These are phyloP conservation scores for Hypoxylon sp. DNA, from an alignment of 2,329 filamentous ascomycete genomes.

Conservation along the genomic window DNA sequence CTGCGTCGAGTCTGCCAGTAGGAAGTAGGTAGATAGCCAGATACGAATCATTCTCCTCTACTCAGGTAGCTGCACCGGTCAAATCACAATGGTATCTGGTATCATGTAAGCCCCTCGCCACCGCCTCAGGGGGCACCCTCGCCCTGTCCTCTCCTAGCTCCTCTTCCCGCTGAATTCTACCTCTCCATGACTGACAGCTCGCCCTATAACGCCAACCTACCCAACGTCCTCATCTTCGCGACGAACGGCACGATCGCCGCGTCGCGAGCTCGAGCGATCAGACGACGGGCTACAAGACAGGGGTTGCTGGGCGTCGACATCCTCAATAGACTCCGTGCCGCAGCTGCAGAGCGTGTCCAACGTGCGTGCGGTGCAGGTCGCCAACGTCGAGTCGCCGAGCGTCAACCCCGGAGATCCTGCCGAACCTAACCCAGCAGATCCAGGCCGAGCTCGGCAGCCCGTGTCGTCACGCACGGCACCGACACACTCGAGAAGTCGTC, in stretches of 20 bases:
- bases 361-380: conserved; percentile 64
- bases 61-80: neutral
- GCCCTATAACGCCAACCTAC: conserved; percentile 57
- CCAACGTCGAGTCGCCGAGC: conserved; percentile 60
- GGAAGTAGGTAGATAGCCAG: neutral
- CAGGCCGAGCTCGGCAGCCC: conserved; percentile 60
- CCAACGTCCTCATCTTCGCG: conserved; percentile 68
- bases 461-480: conserved; percentile 73
- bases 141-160: conserved; percentile 22
- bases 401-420: conserved; percentile 62
- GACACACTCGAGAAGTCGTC: conserved; percentile 73
- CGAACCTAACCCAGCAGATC: conserved; percentile 61
- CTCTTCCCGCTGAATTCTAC: conserved; percentile 11
- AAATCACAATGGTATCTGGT: conserved; percentile 22
- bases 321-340: conserved; percentile 66
- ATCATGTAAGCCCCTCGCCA: conserved; percentile 14
- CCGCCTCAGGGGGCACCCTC: conserved; percentile 8
- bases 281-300: conserved; percentile 58
- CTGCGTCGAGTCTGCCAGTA: neutral
- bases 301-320: conserved; percentile 60
- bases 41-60: neutral
- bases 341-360: conserved; percentile 66
- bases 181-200: conserved; percentile 24
- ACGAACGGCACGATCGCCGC: conserved; percentile 71
- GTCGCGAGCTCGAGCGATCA: conserved; percentile 59